Evolutionary conservation across 306 rosid genomes (phyloP), one percentile per base, ranked within the genome.

Genomic region (Vigna reflexopilosa): DNA sequence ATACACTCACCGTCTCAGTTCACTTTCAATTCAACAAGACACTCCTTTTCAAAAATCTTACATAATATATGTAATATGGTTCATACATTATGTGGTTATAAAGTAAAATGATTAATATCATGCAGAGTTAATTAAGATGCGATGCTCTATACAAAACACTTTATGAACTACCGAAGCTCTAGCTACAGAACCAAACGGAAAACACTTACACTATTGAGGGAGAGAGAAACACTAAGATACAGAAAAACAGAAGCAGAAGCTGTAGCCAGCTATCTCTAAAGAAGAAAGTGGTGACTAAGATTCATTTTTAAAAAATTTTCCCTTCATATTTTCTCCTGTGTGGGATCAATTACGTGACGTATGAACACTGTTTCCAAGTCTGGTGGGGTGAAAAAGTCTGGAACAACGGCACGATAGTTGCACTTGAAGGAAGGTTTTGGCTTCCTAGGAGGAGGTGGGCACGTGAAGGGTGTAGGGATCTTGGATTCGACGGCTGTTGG

Each of bases 371-470:
- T 77, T 74, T 94, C 98, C 71, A 92, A 89, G 11, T 92, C 97
- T 0, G 89, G 93, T 66, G 97, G 91, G 9, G 81, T 82, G 85
- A 92, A 88, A 85, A 94, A 87, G 83, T 90, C 88, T 61, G 81
- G 78, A 4, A 59, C 83, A n/a, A 73, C 74, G 6, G 71, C 78
- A 30, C 77, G 83, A 28, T 80, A 88, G 22, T 83, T 90, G 74
- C 88, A 92, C 85, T 87, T 89, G 8, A 65, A 40, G 5, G 94
- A 73, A 70, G 93, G 28, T 69, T 87, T 92, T 55, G 66, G 74
- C 83, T 94, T 94, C 67, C 76, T 89, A 9, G 98, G 97, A 58
- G 97, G 87, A 36, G 97, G 90, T 9, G 98, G 98, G 38, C 98
- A 95, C 30, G 84, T 83, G 70, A 86, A 75, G 32, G 57, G 54